These are phyloP conservation scores for Rhodotorula sp. DNA, from an alignment of 1,284 basidiomycete genomes.

Conservation along the genomic window DNA sequence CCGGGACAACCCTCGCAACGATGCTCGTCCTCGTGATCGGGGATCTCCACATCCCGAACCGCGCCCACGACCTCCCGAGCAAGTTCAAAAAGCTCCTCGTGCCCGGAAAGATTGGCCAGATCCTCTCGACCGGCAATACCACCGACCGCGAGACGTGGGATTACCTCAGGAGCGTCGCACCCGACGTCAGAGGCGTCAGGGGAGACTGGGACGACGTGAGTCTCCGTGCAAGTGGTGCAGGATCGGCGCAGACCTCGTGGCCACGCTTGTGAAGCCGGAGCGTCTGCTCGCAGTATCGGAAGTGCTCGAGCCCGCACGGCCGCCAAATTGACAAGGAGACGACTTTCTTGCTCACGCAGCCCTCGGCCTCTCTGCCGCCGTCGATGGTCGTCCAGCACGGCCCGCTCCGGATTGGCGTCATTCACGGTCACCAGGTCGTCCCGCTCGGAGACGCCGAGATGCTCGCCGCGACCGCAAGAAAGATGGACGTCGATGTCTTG, in stretches of 20 bases:
- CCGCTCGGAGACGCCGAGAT: slow-evolving; percentile 90
- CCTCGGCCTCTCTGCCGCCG: slow-evolving; percentile 64
- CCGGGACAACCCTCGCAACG: background rate
- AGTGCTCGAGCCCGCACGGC: too few relatives aligned
- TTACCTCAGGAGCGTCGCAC: slow-evolving; percentile 94
- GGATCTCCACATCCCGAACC: slow-evolving; percentile 88
- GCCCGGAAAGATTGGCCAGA: slow-evolving; percentile 97
- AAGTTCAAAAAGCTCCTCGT: slow-evolving; percentile 96
- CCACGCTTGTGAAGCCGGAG: background rate
- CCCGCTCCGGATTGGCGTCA: slow-evolving; percentile 86
- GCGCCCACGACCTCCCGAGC: slow-evolving; percentile 77
- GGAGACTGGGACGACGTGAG: slow-evolving; percentile 89
- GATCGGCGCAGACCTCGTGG: too few relatives aligned
- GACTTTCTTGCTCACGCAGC: background rate
- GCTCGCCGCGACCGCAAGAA: slow-evolving; percentile 78
- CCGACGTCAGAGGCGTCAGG: slow-evolving; percentile 86
- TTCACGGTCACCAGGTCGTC: slow-evolving; percentile 93
- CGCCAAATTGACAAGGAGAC: too few relatives aligned
- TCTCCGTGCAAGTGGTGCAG: background rate
- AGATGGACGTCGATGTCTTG: slow-evolving; percentile 97
- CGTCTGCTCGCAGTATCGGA: too few relatives aligned
- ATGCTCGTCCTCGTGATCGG: slow-evolving; percentile 92
- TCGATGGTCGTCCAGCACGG: slow-evolving; percentile 79
- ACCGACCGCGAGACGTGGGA: slow-evolving; percentile 97
- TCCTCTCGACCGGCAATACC: slow-evolving; percentile 95